These are phyloP conservation scores for Xylariaceae sp. DNA, from an alignment of 2,329 filamentous ascomycete species.

Conservation along the genomic window DNA sequence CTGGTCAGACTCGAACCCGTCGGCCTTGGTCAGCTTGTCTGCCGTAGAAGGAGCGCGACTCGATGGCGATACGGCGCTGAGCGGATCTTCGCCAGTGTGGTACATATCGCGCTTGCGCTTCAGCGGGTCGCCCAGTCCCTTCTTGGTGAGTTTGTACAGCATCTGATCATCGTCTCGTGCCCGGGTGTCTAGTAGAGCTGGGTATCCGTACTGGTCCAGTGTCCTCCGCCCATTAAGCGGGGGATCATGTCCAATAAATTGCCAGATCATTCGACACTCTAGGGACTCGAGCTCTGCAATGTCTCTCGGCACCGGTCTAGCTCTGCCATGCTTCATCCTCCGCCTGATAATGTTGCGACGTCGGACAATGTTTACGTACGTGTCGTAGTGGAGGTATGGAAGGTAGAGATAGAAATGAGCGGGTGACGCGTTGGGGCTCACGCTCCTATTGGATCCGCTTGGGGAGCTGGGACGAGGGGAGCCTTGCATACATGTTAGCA, in stretches of 20 bases:
- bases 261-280: constrained; percentile 57
- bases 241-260: constrained; percentile 55
- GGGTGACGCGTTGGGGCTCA: constrained; percentile 21
- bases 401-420: constrained; percentile 46
- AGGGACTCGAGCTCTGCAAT: constrained; percentile 50
- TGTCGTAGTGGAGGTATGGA: constrained; percentile 61
- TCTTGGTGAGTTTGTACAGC: constrained; percentile 59
- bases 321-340: constrained; percentile 48
- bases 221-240: constrained; percentile 58
- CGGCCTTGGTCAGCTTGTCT: constrained; percentile 17
- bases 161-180: constrained; percentile 62
- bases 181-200: constrained; percentile 53
- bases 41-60: constrained; percentile 19
- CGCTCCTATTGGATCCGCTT: constrained; percentile 24
- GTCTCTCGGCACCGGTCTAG: constrained; percentile 49
- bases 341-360: constrained; percentile 50
- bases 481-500: constrained; percentile 20
- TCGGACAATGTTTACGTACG: constrained; percentile 51
- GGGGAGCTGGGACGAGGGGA: constrained; percentile 33
- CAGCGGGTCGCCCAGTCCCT: constrained; percentile 28
- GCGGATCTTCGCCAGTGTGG: constrained; percentile 10
- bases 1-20: constrained; percentile 4
- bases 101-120: constrained; percentile 26
- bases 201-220: constrained; percentile 59
- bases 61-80: constrained; percentile 17